Conservation (phyloP, 345 rosid genomes). For the Mercurialis annua region DNA sequence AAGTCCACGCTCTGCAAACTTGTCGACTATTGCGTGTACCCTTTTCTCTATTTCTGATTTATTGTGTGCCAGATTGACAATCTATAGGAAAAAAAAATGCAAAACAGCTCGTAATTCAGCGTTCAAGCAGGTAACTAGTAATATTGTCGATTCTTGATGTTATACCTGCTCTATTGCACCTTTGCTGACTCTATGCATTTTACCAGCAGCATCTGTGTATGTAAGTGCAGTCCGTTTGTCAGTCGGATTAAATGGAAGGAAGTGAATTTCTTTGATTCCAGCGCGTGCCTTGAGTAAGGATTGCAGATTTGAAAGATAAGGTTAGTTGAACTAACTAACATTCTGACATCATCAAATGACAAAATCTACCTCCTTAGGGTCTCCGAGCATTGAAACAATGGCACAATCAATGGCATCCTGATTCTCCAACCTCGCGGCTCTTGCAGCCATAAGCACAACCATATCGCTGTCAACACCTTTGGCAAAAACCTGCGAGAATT, state of each 20-base stretch:
- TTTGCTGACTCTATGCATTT: constrained; percentile 32
- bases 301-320: neutral
- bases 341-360: neutral
- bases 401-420: constrained; percentile 40
- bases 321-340: neutral
- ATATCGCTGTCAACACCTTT: constrained; percentile 32
- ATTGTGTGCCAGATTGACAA: constrained; percentile 52
- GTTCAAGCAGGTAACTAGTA: neutral
- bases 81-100: constrained; percentile 25
- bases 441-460: constrained; percentile 39
- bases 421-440: constrained; percentile 43
- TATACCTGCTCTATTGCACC: constrained; percentile 34
- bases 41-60: constrained; percentile 40
- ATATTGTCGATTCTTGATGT: neutral
- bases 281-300: constrained; percentile 29
- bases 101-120: constrained; percentile 4
- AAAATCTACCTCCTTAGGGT: constrained; percentile 37
- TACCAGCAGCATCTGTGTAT: constrained; percentile 23
- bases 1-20: constrained; percentile 60
- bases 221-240: constrained; percentile 45
- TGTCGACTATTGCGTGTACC: constrained; percentile 47
- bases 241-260: constrained; percentile 41
- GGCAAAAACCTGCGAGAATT: constrained; percentile 30
- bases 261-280: constrained; percentile 38
- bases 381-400: constrained; percentile 36